These are phyloP conservation scores for Rhodotorula paludigena DNA, from an alignment of 768 basidiomycete species.

Conservation along the genomic window DNA sequence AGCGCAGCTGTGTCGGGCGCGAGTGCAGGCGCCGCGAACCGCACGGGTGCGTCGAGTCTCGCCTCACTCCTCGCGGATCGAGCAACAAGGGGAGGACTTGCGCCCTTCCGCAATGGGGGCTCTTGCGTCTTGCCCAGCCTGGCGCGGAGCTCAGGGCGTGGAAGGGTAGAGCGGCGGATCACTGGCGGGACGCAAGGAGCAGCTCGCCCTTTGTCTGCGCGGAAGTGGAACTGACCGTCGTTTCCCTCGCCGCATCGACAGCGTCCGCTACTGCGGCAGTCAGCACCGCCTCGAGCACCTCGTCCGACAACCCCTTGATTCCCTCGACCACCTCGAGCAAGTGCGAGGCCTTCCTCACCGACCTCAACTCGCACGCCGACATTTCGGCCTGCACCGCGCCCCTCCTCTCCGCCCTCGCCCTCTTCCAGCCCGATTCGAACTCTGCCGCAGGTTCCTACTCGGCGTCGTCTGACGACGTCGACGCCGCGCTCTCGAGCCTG, in stretches of 20 bases:
- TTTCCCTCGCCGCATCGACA: background rate
- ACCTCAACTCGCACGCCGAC: slow-evolving; percentile 58
- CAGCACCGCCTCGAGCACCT: background rate
- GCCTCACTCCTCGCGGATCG: background rate
- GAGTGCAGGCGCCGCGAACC: background rate
- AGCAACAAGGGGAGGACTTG: no score
- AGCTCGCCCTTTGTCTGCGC: no score
- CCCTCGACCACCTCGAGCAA: slow-evolving; percentile 33
- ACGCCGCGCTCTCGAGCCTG: slow-evolving; percentile 51
- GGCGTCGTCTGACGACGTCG: slow-evolving; percentile 43
- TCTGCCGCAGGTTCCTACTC: slow-evolving; percentile 47
- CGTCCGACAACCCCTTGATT: slow-evolving; percentile 37
- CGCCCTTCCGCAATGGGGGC: background rate
- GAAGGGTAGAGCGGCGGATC: no score
- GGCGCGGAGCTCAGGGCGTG: no score
- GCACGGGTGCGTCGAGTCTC: background rate
- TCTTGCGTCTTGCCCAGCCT: no score
- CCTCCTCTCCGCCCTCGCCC: slow-evolving; percentile 54
- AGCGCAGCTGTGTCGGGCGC: background rate
- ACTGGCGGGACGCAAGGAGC: no score
- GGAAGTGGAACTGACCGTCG: background rate
- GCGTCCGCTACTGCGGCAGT: background rate
- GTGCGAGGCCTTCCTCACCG: slow-evolving; percentile 57
- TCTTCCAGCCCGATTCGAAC: slow-evolving; percentile 53
- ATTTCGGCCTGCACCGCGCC: slow-evolving; percentile 52